Evolutionary conservation across 192 early-diverging fungal species (phyloP).

Genomic region (Backusella parvicylindrica): DNA sequence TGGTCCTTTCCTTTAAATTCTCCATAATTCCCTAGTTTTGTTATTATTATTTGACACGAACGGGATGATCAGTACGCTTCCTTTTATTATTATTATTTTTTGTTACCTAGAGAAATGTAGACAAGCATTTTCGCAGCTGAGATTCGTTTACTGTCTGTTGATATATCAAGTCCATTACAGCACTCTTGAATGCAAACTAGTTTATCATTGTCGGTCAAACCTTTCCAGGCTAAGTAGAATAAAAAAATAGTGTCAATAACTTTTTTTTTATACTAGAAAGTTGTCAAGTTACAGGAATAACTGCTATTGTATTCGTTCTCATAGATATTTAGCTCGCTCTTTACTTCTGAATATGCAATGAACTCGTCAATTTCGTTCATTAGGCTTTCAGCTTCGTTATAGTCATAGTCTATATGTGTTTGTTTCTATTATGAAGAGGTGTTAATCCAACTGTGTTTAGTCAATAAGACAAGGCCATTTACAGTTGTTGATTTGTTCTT

Average conservation of each 20-base stretch:
- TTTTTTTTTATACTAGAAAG: neutral
- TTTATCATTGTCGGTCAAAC: conserved; percentile 35
- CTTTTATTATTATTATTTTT: neutral
- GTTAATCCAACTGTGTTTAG: neutral
- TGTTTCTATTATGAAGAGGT: conserved; percentile 10
- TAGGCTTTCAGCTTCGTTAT: conserved; percentile 46
- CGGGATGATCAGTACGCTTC: too few relatives aligned
- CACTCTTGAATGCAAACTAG: conserved; percentile 46
- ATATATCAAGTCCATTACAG: conserved; percentile 57
- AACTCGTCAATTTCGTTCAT: conserved; percentile 57
- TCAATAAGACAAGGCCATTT: neutral
- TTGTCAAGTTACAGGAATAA: conserved; percentile 31
- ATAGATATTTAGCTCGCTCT: conserved; percentile 35
- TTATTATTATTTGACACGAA: neutral
- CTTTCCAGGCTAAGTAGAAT: conserved; percentile 39
- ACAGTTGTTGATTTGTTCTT: neutral
- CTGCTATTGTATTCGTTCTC: conserved; percentile 35
- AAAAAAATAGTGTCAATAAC: neutral
- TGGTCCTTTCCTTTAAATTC: neutral
- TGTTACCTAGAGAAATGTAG: conserved; percentile 66
- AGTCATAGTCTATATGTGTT: conserved; percentile 44
- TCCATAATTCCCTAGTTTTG: neutral
- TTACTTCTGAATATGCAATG: conserved; percentile 50
- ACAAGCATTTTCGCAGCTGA: conserved; percentile 53
- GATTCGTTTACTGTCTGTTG: conserved; percentile 42